These are phyloP conservation scores for Trichoderma reesei DNA, from an alignment of 495 filamentous ascomycete species.

Conservation along the genomic window DNA sequence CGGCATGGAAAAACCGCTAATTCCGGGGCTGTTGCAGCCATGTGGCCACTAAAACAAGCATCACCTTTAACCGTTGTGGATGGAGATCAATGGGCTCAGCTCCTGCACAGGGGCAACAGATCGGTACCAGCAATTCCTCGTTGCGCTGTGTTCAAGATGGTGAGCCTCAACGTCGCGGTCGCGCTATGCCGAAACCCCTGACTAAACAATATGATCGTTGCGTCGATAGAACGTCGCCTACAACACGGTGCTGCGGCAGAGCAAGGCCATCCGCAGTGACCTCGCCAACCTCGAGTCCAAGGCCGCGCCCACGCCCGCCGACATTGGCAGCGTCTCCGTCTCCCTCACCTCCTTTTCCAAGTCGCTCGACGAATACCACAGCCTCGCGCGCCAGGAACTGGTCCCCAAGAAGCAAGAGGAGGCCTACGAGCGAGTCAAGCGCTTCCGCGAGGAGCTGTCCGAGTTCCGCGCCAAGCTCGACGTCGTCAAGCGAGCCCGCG, in stretches of 20 bases:
- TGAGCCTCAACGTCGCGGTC: not conserved
- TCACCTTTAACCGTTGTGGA: not conserved
- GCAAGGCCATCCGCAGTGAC: constrained; percentile 63
- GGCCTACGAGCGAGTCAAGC: constrained; percentile 72
- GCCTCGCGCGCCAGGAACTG: constrained; percentile 76
- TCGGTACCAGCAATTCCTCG: not conserved
- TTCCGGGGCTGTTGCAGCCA: not conserved
- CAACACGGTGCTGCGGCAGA: constrained; percentile 78
- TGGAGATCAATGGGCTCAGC: not conserved
- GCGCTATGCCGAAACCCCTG: no score
- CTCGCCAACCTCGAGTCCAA: constrained; percentile 57
- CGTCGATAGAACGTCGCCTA: constrained; percentile 57
- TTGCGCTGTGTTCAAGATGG: not conserved
- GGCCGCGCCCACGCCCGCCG: constrained; percentile 36
- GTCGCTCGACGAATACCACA: constrained; percentile 87
- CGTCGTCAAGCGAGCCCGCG: constrained; percentile 59
- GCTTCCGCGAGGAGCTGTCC: constrained; percentile 70
- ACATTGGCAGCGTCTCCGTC: constrained; percentile 48
- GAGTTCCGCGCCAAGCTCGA: constrained; percentile 74
- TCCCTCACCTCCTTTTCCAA: constrained; percentile 81
- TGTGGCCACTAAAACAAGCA: constrained; percentile 1
- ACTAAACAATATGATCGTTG: not conserved
- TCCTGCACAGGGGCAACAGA: not conserved
- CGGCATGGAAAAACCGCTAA: not conserved
- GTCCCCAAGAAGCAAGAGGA: constrained; percentile 83